phyloP scores from a whole-genome alignment of 192 early-diverging fungal species.

The Blastocladiella britannica region DNA sequence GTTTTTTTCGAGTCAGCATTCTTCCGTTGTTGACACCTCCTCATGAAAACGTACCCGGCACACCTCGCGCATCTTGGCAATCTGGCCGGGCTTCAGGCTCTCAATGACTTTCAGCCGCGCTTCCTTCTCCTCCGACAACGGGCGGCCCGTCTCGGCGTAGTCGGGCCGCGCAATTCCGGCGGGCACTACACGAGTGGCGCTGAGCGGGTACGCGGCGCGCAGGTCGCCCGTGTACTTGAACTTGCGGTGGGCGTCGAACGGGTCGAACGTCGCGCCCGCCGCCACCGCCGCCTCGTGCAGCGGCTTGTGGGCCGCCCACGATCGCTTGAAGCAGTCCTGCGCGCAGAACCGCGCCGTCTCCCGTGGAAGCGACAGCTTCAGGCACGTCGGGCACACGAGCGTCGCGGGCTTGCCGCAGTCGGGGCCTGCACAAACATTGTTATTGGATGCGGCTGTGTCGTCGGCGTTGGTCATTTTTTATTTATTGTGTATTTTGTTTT shows the following conservation, averaged over 20 bases:
- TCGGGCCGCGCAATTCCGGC: constrained; percentile 44
- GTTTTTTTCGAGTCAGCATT: no score
- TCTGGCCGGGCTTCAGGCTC: constrained; percentile 43
- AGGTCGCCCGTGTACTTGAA: constrained; percentile 43
- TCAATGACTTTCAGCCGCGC: constrained; percentile 46
- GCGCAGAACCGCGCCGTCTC: constrained; percentile 53
- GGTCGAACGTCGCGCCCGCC: constrained; percentile 21
- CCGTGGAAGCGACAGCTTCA: constrained; percentile 31
- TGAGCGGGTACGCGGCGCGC: constrained; percentile 54
- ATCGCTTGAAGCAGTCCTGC: constrained; percentile 52
- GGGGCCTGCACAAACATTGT: no score
- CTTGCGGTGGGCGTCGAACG: constrained; percentile 19
- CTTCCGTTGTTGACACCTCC: no score
- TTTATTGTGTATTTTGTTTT: no score
- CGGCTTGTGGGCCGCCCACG: constrained; percentile 32
- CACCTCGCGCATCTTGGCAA: constrained; percentile 55
- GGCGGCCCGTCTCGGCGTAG: constrained; percentile 41
- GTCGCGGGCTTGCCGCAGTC: constrained; percentile 44
- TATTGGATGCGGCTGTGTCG: no score
- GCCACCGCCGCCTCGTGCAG: constrained; percentile 7
- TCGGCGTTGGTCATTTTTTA: no score
- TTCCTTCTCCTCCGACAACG: constrained; percentile 50
- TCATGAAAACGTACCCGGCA: constrained; percentile 35
- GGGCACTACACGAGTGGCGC: constrained; percentile 44
- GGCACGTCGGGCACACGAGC: constrained; percentile 63